These are phyloP conservation scores for Quercus engelmannii DNA, from an alignment of 306 rosid genomes.

Conservation along the genomic window DNA sequence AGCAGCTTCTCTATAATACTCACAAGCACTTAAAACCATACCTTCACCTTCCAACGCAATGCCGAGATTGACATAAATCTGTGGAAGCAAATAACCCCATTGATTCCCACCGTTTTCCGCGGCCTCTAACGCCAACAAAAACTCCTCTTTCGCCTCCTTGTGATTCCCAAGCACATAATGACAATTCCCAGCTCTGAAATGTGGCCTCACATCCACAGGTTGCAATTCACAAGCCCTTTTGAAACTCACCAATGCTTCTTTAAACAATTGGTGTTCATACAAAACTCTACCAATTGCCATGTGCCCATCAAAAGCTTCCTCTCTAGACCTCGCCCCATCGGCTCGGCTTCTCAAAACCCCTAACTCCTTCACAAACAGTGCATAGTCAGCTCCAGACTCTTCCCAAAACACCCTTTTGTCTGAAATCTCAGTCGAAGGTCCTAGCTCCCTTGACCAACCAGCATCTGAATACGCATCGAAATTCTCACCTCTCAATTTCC, in stretches of 20 bases:
- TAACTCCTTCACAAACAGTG: conserved; percentile 69
- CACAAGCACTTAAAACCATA: conserved; percentile 99
- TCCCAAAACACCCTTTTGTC: conserved; percentile 89
- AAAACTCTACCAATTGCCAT: conserved; percentile 97
- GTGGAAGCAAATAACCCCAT: conserved; percentile 96
- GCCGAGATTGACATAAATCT: conserved; percentile 93
- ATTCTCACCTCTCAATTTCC: conserved; percentile 76
- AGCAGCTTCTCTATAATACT: conserved; percentile 97
- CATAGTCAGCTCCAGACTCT: conserved; percentile 84
- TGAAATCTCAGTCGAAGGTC: conserved; percentile 74
- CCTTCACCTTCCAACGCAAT: conserved; percentile 98
- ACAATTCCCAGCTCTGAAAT: conserved; percentile 94
- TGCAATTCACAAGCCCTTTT: conserved; percentile 94
- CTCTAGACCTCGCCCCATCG: conserved; percentile 84
- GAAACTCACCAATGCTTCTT: conserved; percentile 83
- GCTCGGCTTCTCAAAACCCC: conserved; percentile 77
- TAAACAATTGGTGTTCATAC: conserved; percentile 86
- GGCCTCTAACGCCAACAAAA: conserved; percentile 78
- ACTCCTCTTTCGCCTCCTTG: conserved; percentile 90
- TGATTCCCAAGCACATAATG: conserved; percentile 65
- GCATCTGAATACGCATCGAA: conserved; percentile 88
- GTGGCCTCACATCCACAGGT: conserved; percentile 94
- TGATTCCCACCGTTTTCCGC: conserved; percentile 96
- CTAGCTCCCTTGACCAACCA: conserved; percentile 95
- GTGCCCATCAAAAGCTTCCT: conserved; percentile 95